phyloP scores from a whole-genome alignment of 164 flowering plant species.

The Macadamia tetraphylla region DNA sequence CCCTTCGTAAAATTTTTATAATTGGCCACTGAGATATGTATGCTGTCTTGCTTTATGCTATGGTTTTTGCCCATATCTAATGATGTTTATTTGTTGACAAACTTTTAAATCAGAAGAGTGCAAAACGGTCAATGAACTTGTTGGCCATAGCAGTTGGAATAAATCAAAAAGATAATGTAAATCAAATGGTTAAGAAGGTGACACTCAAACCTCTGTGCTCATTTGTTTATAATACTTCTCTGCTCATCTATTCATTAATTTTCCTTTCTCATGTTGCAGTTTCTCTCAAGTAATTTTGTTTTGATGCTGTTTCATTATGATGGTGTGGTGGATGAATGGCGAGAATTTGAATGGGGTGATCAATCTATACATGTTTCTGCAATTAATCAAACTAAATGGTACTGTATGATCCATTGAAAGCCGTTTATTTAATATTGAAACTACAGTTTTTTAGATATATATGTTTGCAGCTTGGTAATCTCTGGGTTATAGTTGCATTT shows the following conservation, averaged over 20 bases:
- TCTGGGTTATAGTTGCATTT: background rate
- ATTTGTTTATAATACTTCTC: background rate
- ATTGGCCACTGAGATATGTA: no score
- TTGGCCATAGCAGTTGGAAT: slow-evolving; percentile 84
- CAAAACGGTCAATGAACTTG: slow-evolving; percentile 39
- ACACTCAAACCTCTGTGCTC: background rate
- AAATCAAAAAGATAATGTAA: slow-evolving; percentile 63
- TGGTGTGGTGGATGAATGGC: slow-evolving; percentile 73
- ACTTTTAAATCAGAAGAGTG: slow-evolving; percentile 26
- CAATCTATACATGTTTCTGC: slow-evolving; percentile 69
- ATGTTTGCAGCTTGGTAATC: no score
- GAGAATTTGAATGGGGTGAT: slow-evolving; percentile 54
- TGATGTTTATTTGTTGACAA: no score
- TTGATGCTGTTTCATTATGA: slow-evolving; percentile 92
- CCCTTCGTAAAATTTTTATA: no score
- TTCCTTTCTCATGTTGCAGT: slow-evolving; percentile 37
- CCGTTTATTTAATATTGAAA: background rate
- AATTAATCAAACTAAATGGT: slow-evolving; percentile 87
- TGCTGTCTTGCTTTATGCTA: background rate
- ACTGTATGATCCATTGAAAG: background rate
- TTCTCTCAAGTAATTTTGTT: slow-evolving; percentile 47
- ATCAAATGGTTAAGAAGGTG: slow-evolving; percentile 70
- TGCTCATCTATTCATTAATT: background rate
- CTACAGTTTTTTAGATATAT: no score
- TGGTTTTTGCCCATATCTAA: no score